Evolutionary conservation across 495 filamentous ascomycete genomes (phyloP).

Genomic region (Ascodesmis nigricans): DNA sequence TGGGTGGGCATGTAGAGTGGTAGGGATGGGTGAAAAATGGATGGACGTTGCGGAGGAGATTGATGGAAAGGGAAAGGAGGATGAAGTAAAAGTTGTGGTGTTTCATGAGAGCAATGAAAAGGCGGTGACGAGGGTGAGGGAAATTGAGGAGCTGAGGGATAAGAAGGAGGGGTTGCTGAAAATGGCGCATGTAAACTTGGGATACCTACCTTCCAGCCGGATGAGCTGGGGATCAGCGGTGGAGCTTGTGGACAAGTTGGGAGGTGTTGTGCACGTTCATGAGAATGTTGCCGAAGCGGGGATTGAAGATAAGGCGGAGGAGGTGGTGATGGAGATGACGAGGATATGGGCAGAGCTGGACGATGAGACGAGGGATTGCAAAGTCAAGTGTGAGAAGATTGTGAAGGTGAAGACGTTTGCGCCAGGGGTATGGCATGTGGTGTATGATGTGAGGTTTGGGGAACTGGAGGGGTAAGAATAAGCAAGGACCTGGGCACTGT

Average conservation of each 20-base stretch:
- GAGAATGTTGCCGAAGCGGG: slow-evolving; percentile 50
- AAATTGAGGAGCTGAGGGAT: slow-evolving; percentile 18
- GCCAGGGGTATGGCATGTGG: slow-evolving; percentile 74
- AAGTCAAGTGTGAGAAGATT: slow-evolving; percentile 39
- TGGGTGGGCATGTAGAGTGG: slow-evolving; percentile 35
- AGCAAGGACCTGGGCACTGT: no score
- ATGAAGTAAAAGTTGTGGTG: slow-evolving; percentile 30
- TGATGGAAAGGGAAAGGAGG: slow-evolving; percentile 18
- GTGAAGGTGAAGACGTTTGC: slow-evolving; percentile 78
- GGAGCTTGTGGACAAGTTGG: slow-evolving; percentile 25
- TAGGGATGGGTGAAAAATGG: slow-evolving; percentile 23
- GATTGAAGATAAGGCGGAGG: slow-evolving; percentile 28
- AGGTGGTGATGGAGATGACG: slow-evolving; percentile 9
- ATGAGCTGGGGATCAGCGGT: slow-evolving; percentile 45
- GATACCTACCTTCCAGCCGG: slow-evolving; percentile 49
- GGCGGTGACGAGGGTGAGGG: slow-evolving; percentile 29
- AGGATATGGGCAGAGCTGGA: slow-evolving; percentile 2
- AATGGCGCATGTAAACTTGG: slow-evolving; percentile 56
- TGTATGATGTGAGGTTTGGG: slow-evolving; percentile 51
- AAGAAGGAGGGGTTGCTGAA: slow-evolving; percentile 3
- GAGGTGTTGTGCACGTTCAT: slow-evolving; percentile 63
- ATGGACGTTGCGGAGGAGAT: slow-evolving; percentile 12
- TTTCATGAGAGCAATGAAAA: slow-evolving; percentile 48
- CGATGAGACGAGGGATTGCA: slow-evolving; percentile 5
- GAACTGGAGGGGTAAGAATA: not conserved